Evolutionary conservation across 208 protist genomes (phyloP).

Genomic region (Trypanosomatidae sp.): DNA sequence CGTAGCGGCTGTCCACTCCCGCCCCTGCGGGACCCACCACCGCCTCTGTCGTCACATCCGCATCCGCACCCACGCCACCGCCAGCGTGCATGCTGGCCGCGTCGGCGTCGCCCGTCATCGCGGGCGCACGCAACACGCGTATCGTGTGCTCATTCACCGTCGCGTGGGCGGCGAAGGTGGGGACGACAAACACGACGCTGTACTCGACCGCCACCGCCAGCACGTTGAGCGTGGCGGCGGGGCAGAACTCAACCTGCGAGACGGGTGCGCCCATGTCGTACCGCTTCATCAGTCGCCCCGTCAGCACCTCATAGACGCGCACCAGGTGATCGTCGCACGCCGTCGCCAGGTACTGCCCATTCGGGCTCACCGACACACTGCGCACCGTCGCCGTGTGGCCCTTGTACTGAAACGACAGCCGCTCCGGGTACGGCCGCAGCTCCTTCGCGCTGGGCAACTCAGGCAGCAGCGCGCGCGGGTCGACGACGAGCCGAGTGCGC

Average conservation of each 20-base stretch:
- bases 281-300: constrained; percentile 90
- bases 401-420: constrained; percentile 91
- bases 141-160: constrained; percentile 82
- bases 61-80: not conserved
- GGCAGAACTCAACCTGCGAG: constrained; percentile 92
- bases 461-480: constrained; percentile 95
- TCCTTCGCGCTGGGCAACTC: constrained; percentile 96
- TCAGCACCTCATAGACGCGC: constrained; percentile 96
- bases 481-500: constrained; percentile 83
- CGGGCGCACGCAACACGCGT: constrained; percentile 70
- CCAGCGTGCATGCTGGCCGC: not conserved
- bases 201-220: constrained; percentile 84
- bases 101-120: constrained; percentile 15
- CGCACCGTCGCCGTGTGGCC: constrained; percentile 93
- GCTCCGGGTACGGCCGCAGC: constrained; percentile 98
- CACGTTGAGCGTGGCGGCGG: constrained; percentile 78
- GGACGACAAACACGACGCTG: constrained; percentile 82
- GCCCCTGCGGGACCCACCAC: constrained; percentile 3
- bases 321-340: constrained; percentile 95
- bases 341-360: constrained; percentile 96
- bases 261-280: constrained; percentile 84
- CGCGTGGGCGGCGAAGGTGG: constrained; percentile 65
- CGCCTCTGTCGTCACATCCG: constrained; percentile 1
- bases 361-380: constrained; percentile 90
- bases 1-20: constrained; percentile 45